Evolutionary conservation across 352 stramenopile species (phyloP), one percentile per base, ranked within the genome.

Genomic region (Phytophthora citricola): DNA sequence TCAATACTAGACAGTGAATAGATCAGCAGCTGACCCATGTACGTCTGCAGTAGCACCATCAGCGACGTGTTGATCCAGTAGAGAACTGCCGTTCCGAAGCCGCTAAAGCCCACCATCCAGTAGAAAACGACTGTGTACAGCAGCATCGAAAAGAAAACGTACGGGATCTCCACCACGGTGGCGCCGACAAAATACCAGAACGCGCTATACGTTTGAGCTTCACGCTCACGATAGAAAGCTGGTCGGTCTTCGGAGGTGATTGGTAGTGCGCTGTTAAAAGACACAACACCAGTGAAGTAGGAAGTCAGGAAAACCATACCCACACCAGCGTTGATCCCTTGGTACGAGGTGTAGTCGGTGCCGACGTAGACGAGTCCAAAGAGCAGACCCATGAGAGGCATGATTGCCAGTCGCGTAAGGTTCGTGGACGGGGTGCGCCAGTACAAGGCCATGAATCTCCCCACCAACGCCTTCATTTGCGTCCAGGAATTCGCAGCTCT

Each of bases 151-250:
- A 48, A 24, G 2, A 85, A 73, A 4, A 82, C 64, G 61, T 87
- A 86, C 36, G 36, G 36, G 7, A 43, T 43, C 7, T 43, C 36
- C 12, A 43, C 36, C 12, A 43, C 36, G 5, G 84, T 92, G 12
- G 49, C 55, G 15, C 85, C 75, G 4, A 95, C 48, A 40, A 77
- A 78, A 46, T 22, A 43, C 36, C 36, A 43, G 10, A 43, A 17
- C 11, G 36, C 11, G 7, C 11, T 43, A 17, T 43, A 98, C 72
- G 94, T 97, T 50, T 85, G 59, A 1, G 87, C 81, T n/a, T 83
- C 77, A 31, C 92, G 87, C 62, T 98, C 91, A 3, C 89, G 73
- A 75, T 98, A 98, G 66, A 94, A 98, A 40, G 91, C 85, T 32
- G 87, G 87, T 40, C 93, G 82, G 50, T 98, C 89, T 44, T 85